Base-by-base conservation (phyloP, 73 alveolate species). In the Loxodes magnus region DNA sequence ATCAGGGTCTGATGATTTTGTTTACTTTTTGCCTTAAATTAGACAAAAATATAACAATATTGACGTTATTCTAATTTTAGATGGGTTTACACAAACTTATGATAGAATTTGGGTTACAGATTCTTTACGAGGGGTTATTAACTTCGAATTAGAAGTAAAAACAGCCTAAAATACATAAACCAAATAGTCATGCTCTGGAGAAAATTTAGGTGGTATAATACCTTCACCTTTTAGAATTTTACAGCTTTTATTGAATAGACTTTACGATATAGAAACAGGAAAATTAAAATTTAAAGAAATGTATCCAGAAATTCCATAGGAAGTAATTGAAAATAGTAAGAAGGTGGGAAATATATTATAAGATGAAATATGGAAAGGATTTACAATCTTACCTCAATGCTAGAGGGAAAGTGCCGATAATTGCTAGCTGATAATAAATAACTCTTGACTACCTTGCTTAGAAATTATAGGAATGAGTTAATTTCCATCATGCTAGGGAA, bases 1-100 rank as follows among this genome's bases (percentile, higher is more conserved):
- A 64, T 67, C 92, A 19, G 96, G 95, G 24, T 66, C 90, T 27
- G 83, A 71, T 6, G 80, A 79, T 33, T 74, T 91, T n/a, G 67
- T 74, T 46, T 57, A 61, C 46, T 81, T 81, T 43, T 59, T 90
- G 61, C 84, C 60, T 7, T 51, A 52, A 43, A 68, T 78, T 10
- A 64, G 56, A 33, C 79, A 67, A 0, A 29, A 33, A 34, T 79
- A 79, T 43, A 77, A 87, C 22, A 67, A 60, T 26, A 93, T 91
- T 34, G 96, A 88, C 60, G 58, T 77, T 20, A 79, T 83, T 55
- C 36, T 88, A 44, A 84, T 95, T 88, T 33, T 92, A 96, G 99
- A 56, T 84, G 30, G 80, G 92, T 5, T 64, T 85, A 90, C 90
- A 0, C 52, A 63, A 12, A 75, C 56, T 49, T 77, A 76, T 74